These are phyloP conservation scores for Blastosporella zonata DNA, from an alignment of 1,284 basidiomycete genomes.

Conservation along the genomic window DNA sequence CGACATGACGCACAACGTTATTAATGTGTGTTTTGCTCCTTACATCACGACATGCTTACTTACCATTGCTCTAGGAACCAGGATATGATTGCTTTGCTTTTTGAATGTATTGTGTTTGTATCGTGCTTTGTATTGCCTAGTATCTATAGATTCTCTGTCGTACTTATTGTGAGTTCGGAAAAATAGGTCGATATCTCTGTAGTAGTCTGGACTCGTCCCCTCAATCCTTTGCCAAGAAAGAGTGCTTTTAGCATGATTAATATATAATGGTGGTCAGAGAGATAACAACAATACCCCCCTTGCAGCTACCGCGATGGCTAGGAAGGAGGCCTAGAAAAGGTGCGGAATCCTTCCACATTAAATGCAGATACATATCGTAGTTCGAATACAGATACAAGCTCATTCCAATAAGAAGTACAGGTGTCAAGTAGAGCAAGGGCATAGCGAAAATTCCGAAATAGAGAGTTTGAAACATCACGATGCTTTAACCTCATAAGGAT, in stretches of 20 bases:
- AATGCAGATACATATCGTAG: too few species aligned
- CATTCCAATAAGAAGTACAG: conserved; percentile 7
- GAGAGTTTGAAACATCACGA: conserved; percentile 17
- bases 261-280: too few species aligned
- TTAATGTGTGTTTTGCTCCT: not conserved
- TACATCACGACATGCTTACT: not conserved
- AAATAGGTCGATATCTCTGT: not conserved
- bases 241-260: too few species aligned
- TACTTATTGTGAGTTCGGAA: not conserved
- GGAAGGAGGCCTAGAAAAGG: conserved; percentile 51
- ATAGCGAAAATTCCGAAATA: conserved; percentile 7
- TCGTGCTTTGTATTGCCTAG: conserved; percentile 2
- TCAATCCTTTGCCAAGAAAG: conserved; percentile 44
- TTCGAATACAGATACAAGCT: conserved; percentile 12
- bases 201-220: conserved; percentile 30
- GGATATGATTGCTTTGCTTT: not conserved
- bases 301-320: conserved; percentile 84
- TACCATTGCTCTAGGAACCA: not conserved
- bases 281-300: too few species aligned
- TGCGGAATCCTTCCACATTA: conserved; percentile 71
- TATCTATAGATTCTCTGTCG: not conserved
- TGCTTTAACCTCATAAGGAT: conserved; percentile 71
- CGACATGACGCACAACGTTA: conserved; percentile 5
- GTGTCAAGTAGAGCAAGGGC: not conserved
- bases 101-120: conserved; percentile 1